A percentile compares a stretch with the other conserved stretches of the same genome.
Evolutionary conservation across 1,284 basidiomycete species (phyloP).

Genomic region (Tremellales sp.): DNA sequence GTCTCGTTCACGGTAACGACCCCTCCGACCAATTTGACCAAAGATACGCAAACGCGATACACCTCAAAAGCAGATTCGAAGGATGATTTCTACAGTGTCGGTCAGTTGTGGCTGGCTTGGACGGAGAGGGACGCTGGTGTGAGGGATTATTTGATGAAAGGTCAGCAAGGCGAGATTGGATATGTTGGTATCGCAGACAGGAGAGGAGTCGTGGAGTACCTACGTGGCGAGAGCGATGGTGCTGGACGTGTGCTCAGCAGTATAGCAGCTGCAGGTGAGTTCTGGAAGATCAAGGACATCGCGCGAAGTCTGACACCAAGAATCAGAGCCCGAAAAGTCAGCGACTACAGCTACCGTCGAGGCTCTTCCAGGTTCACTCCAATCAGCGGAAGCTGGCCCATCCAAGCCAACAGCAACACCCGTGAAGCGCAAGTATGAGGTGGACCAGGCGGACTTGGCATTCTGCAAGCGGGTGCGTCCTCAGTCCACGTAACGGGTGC

Average conservation of each 20-base stretch:
- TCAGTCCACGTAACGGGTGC: background rate
- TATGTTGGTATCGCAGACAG: slow-evolving; percentile 84
- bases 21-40: slow-evolving; percentile 55
- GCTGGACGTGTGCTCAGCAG: slow-evolving; percentile 50
- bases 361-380: slow-evolving; percentile 40
- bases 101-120: slow-evolving; percentile 78
- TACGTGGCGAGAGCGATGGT: slow-evolving; percentile 59
- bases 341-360: slow-evolving; percentile 19
- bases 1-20: slow-evolving; percentile 56
- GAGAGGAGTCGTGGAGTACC: slow-evolving; percentile 74
- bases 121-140: slow-evolving; percentile 64
- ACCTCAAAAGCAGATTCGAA: slow-evolving; percentile 54
- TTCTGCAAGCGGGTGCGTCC: slow-evolving; percentile 63
- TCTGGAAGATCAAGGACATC: background rate
- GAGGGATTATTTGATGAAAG: slow-evolving; percentile 81
- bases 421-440: slow-evolving; percentile 70
- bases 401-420: slow-evolving; percentile 51
- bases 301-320: slow-evolving; percentile 4
- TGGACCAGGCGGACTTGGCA: slow-evolving; percentile 71
- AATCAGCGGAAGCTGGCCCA: slow-evolving; percentile 46
- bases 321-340: slow-evolving; percentile 28
- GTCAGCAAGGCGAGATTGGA: slow-evolving; percentile 64
- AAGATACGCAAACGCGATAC: slow-evolving; percentile 68
- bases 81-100: slow-evolving; percentile 68
- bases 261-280: background rate